Evolutionary conservation across 2,329 filamentous ascomycete genomes (phyloP).

Genomic region (Pseudogymnoascus sp.): DNA sequence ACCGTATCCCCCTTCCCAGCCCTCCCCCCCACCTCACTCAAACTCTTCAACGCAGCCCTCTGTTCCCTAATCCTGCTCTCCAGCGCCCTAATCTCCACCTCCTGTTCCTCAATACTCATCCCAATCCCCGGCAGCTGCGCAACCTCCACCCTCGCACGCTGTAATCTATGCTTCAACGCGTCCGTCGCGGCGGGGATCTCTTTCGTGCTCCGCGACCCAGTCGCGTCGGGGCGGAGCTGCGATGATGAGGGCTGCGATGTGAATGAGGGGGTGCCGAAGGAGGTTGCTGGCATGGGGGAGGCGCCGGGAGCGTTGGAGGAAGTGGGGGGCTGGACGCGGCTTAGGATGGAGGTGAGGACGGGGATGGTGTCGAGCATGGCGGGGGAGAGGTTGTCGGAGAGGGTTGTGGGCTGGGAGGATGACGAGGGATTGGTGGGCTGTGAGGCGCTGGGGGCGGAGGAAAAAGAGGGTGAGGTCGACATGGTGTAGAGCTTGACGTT

Average conservation of each 20-base stretch:
- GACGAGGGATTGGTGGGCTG: conserved; percentile 26
- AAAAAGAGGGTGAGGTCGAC: conserved; percentile 16
- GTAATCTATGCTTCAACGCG: conserved; percentile 73
- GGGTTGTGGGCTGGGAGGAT: conserved; percentile 26
- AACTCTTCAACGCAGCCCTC: conserved; percentile 47
- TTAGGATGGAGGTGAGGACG: conserved; percentile 70
- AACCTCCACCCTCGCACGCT: conserved; percentile 65
- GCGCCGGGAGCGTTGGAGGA: conserved; percentile 30
- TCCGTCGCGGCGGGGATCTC: conserved; percentile 75
- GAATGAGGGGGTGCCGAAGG: conserved; percentile 23
- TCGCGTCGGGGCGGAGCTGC: conserved; percentile 24
- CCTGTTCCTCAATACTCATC: conserved; percentile 60
- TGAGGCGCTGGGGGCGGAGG: neutral
- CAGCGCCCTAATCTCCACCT: conserved; percentile 61
- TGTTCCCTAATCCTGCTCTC: conserved; percentile 59
- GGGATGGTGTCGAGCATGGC: conserved; percentile 82
- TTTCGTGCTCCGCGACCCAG: conserved; percentile 49
- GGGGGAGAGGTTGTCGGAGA: conserved; percentile 62
- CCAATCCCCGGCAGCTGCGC: conserved; percentile 63
- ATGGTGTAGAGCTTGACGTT: conserved; percentile 16
- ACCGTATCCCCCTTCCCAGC: conserved; percentile 30
- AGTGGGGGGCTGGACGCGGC: conserved; percentile 56
- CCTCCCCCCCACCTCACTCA: conserved; percentile 45
- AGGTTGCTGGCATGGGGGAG: conserved; percentile 15
- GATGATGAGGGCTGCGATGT: conserved; percentile 21